These are phyloP conservation scores for Heritiera littoralis DNA, from an alignment of 345 rosid species.

Conservation along the genomic window DNA sequence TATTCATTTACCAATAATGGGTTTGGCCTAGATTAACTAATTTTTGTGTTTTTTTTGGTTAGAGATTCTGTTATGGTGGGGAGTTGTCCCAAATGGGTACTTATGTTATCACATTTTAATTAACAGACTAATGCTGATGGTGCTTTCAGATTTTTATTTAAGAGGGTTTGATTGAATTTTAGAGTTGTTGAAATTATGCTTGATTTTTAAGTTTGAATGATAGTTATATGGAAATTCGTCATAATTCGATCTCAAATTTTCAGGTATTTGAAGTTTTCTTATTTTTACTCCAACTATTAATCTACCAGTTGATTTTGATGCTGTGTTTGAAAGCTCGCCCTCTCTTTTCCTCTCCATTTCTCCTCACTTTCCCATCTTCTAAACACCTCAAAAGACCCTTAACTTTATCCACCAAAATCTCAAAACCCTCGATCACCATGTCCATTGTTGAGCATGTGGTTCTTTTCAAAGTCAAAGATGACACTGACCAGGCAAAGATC, in stretches of 20 bases:
- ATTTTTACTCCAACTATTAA: neutral
- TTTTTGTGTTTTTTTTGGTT: neutral
- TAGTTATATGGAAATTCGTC: no score
- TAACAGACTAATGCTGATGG: neutral
- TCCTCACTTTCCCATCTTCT: conserved; percentile 25
- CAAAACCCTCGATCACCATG: conserved; percentile 30
- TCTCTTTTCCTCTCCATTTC: conserved; percentile 17
- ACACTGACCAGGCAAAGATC: conserved; percentile 45
- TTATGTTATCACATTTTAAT: neutral
- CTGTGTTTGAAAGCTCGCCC: conserved; percentile 29
- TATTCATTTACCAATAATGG: neutral
- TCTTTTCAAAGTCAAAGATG: conserved; percentile 71
- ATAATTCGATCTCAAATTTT: no score
- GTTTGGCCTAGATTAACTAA: neutral
- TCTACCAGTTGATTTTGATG: conserved; percentile 25
- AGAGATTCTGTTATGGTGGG: neutral
- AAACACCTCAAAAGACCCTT: conserved; percentile 11
- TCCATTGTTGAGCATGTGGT: conserved; percentile 72
- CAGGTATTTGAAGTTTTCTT: neutral
- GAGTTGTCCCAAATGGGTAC: neutral
- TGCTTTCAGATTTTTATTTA: no score
- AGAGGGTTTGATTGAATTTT: no score
- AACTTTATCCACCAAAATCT: conserved; percentile 22
- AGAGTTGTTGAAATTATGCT: no score
- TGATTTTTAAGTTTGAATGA: no score